Conservation (phyloP, 2,329 filamentous ascomycete genomes). For the Mycosphaerelloides madeirae region DNA sequence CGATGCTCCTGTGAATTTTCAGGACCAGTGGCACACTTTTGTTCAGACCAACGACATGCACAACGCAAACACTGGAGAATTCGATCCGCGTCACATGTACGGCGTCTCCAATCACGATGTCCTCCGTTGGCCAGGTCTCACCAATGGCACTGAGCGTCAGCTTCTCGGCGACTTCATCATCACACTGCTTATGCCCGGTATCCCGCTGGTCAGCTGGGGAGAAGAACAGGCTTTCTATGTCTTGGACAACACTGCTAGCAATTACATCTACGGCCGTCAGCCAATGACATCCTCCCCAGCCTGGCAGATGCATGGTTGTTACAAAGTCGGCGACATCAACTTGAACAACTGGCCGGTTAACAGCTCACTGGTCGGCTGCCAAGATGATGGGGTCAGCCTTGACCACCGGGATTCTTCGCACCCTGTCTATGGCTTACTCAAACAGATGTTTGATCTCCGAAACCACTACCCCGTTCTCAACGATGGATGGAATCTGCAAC, state of each 20-base stretch:
- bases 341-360: conserved; percentile 57
- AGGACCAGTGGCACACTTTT: conserved; percentile 53
- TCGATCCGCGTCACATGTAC: conserved; percentile 62
- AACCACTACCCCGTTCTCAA: conserved; percentile 54
- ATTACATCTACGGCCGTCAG: conserved; percentile 62
- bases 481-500: conserved; percentile 53
- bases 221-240: conserved; percentile 64
- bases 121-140: conserved; percentile 58
- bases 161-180: conserved; percentile 56
- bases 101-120: conserved; percentile 63
- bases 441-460: conserved; percentile 58
- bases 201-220: conserved; percentile 58
- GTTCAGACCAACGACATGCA: conserved; percentile 56
- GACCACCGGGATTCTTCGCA: conserved; percentile 61
- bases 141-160: conserved; percentile 54
- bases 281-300: conserved; percentile 58
- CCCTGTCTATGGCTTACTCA: conserved; percentile 57
- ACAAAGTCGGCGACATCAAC: conserved; percentile 52
- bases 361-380: conserved; percentile 50
- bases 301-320: conserved; percentile 63
- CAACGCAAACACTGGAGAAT: conserved; percentile 56
- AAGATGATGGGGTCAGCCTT: conserved; percentile 53
- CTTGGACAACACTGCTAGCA: conserved; percentile 58
- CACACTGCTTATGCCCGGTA: conserved; percentile 56
- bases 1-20: conserved; percentile 52